These are phyloP conservation scores for Penicillium sp. DNA, from an alignment of 2,329 filamentous ascomycete species.

Conservation along the genomic window DNA sequence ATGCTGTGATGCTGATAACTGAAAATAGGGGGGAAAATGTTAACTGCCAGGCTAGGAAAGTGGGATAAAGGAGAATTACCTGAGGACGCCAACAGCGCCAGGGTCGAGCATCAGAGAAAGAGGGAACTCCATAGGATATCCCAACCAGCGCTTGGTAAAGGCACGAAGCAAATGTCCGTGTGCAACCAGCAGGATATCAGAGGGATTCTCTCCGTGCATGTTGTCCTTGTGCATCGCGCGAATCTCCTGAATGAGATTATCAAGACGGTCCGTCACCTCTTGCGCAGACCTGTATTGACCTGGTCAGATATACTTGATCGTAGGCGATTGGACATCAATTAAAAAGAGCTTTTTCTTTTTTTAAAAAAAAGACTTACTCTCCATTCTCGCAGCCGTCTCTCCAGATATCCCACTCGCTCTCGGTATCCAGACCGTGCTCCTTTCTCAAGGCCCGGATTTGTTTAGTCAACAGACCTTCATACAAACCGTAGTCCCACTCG, in stretches of 20 bases:
- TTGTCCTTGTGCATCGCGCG: conserved; percentile 40
- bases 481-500: conserved; percentile 65
- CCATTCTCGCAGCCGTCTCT: conserved; percentile 58
- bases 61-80: conserved; percentile 23
- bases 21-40: background rate
- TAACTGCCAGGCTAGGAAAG: background rate
- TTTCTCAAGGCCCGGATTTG: conserved; percentile 52
- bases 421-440: conserved; percentile 49
- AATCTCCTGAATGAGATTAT: conserved; percentile 46
- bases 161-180: conserved; percentile 50
- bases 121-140: conserved; percentile 42
- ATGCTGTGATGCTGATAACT: conserved; percentile 42
- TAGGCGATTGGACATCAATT: background rate
- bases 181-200: conserved; percentile 43
- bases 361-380: conserved; percentile 43
- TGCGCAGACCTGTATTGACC: conserved; percentile 29
- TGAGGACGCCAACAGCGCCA: conserved; percentile 46
- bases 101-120: conserved; percentile 48
- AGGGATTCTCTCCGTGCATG: conserved; percentile 43
- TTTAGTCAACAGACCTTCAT: conserved; percentile 57
- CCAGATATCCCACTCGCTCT: conserved; percentile 59
- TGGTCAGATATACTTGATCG: conserved; percentile 5
- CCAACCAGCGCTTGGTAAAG: conserved; percentile 51
- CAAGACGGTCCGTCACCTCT: conserved; percentile 44
- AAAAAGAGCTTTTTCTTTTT: no score